phyloP scores from a whole-genome alignment of 129 eudicot genomes.

The Tagetes erecta region DNA sequence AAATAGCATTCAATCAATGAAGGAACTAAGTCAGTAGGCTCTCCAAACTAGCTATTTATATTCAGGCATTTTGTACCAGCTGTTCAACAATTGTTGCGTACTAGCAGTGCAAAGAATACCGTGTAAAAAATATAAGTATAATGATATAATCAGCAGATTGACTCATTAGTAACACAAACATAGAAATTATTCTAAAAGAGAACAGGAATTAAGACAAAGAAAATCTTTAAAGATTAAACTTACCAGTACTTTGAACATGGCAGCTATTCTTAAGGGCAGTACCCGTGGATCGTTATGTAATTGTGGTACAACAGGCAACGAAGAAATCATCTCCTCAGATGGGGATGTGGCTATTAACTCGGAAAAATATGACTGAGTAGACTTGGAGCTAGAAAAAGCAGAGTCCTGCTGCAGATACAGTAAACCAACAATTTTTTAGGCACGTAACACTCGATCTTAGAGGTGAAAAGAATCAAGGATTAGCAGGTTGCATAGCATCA shows the following conservation, averaged over 20 bases:
- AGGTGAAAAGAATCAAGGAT: background rate
- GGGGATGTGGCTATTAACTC: conserved; percentile 79
- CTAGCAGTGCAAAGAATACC: background rate
- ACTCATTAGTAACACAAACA: background rate
- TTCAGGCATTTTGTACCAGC: background rate
- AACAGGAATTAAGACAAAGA: background rate
- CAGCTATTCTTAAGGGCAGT: conserved; percentile 78
- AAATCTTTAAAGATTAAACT: conserved; percentile 33
- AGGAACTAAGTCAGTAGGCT: background rate
- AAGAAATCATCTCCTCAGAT: conserved; percentile 27
- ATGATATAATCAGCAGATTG: background rate
- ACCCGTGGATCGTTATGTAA: conserved; percentile 61
- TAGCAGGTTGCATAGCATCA: background rate
- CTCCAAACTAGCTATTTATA: background rate
- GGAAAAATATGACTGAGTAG: conserved; percentile 70
- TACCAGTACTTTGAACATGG: conserved; percentile 94
- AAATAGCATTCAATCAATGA: background rate
- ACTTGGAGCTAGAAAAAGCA: conserved; percentile 58
- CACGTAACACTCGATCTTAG: conserved; percentile 13
- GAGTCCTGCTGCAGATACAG: conserved; percentile 51
- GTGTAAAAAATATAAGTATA: background rate
- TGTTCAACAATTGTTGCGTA: background rate
- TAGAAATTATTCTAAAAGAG: background rate
- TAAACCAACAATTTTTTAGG: conserved; percentile 15
- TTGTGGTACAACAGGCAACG: conserved; percentile 66